Base-by-base conservation (phyloP, 305 asterid species). In the Fraxinus xanthoxyloides region DNA sequence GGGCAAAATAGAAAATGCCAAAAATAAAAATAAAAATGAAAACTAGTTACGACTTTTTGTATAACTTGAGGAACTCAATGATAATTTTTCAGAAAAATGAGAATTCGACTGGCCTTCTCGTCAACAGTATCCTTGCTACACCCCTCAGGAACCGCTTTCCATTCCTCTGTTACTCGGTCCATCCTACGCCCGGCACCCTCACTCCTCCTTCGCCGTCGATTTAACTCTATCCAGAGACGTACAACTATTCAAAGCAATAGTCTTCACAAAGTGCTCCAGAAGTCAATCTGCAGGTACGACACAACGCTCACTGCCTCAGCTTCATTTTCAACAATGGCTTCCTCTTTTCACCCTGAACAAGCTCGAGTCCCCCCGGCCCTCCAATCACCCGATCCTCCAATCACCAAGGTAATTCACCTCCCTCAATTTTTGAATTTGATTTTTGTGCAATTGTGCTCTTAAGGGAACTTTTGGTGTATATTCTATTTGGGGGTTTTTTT, bases 341-440 rank as follows among this genome's bases (percentile, higher is more conserved):
- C 89, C 72, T 83, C 93, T 70, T 89, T 90, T 87, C 81, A 76
- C 78, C 92, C 95, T 12, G 98, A 92, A 84, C 86, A 87, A 79
- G 93, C 98, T 86, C 89, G 98, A 85, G 92, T 86, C 23, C 98
- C 98, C 2, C 90, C 94, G 3, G 89, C 97, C 30, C 72, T 85
- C 10, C 87, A 59, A 67, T 17, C 89, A 28, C 93, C 98, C 24
- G n/a, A 85, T 79, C 95, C 97, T 81, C 87, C 94, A 7, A 84
- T 91, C 79, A 82, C 91, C 72, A 95, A 93, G 93, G 98, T 81
- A 43, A 56, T 32, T 4, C 72, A 24, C 46, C 51, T 77, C 36
- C 79, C 7, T 73, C 35, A 17, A 48, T 8, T 83, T 81, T 72
- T 28, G 46, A 34, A 80, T 79, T 76, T 74, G 78, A 79, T 82